Conservation (phyloP, 2,329 filamentous ascomycete genomes). For the Berkeleyomyces rouxiae region DNA sequence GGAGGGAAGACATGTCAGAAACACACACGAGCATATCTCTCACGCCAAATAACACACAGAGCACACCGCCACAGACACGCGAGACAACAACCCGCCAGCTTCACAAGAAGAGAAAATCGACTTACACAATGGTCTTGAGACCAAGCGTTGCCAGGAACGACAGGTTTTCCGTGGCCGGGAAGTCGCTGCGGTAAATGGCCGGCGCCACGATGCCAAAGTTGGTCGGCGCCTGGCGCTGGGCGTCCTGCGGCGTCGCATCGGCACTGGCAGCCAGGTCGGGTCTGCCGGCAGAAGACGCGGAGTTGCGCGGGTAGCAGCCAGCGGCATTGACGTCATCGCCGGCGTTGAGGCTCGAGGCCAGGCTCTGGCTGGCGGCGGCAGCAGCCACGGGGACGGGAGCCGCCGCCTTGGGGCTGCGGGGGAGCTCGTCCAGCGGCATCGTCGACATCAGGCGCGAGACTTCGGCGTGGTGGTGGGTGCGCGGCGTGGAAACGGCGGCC, state of each 20-base stretch:
- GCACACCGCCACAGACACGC: conserved; percentile 1
- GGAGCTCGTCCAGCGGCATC: neutral
- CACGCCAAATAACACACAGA: neutral
- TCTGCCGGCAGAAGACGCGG: neutral
- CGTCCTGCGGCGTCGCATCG: no score
- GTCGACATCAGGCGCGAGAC: neutral
- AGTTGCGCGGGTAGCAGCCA: neutral
- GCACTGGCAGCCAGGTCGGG: neutral
- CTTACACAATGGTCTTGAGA: conserved; percentile 66
- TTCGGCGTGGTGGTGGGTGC: neutral
- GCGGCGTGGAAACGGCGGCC: neutral
- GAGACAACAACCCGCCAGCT: neutral
- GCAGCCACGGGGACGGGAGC: neutral
- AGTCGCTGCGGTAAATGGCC: conserved; percentile 68
- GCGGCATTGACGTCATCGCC: neutral
- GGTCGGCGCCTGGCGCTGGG: conserved; percentile 27
- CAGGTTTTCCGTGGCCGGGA: conserved; percentile 55
- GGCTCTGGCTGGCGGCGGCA: neutral
- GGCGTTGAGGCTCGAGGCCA: neutral
- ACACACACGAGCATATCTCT: neutral
- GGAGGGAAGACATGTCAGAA: neutral
- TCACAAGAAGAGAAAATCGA: conserved; percentile 11
- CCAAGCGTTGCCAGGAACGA: conserved; percentile 49
- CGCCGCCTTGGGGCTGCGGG: no score
- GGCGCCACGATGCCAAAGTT: conserved; percentile 66